Conservation (phyloP, 176 grass and related monocot genomes). For the Carex scoparia region DNA sequence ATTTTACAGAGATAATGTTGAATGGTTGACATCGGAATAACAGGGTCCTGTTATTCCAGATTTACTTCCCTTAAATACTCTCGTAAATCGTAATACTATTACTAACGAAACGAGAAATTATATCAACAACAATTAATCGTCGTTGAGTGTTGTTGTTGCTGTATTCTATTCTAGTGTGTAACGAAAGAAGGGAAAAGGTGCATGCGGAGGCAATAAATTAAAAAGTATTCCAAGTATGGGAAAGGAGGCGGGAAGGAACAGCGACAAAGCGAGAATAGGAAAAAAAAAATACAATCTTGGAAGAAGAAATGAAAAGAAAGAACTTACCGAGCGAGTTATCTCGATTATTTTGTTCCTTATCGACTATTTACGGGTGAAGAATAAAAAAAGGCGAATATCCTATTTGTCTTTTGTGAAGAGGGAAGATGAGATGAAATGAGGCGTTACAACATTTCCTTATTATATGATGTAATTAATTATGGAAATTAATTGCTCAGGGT, state of each 20-base stretch:
- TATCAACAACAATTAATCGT: neutral
- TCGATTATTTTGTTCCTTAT: conserved; percentile 7
- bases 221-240: neutral
- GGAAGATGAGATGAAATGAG: neutral
- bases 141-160: neutral
- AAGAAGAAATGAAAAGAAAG: neutral
- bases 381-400: neutral
- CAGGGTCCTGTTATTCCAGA: too few relatives aligned
- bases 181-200: neutral
- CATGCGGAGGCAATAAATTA: neutral
- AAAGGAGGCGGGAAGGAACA: neutral
- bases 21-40: too few relatives aligned
- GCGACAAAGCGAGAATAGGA: conserved; percentile 3
- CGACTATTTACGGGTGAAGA: conserved; percentile 10
- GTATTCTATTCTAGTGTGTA: neutral
- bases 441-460: conserved; percentile 12
- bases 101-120: neutral
- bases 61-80: neutral
- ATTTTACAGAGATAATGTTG: too few relatives aligned
- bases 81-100: too few relatives aligned
- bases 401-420: conserved; percentile 1
- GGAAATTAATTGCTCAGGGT: conserved; percentile 17
- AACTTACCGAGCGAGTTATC: conserved; percentile 24
- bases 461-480: conserved; percentile 4
- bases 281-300: neutral